These are phyloP conservation scores for Microbotryum scabiosae DNA, from an alignment of 1,284 basidiomycete genomes.

Conservation along the genomic window DNA sequence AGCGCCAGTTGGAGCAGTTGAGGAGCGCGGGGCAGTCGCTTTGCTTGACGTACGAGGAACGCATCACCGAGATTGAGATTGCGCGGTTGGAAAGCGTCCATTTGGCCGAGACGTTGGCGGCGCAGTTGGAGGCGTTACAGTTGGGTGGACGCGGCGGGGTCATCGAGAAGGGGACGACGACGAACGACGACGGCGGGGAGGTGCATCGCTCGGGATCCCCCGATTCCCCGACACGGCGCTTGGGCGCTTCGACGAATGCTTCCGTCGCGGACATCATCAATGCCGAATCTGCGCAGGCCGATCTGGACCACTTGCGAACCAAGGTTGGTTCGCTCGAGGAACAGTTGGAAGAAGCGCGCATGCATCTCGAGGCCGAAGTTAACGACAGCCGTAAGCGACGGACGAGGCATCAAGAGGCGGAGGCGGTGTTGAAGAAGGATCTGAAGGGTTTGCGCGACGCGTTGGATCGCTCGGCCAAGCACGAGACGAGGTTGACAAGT, in stretches of 20 bases:
- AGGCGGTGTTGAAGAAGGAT: conserved; percentile 62
- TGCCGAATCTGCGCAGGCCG: conserved; percentile 73
- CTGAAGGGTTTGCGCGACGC: conserved; percentile 55
- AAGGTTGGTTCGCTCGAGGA: conserved; percentile 72
- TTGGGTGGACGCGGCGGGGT: no score
- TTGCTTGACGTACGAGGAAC: conserved; percentile 75
- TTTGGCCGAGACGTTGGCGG: conserved; percentile 56
- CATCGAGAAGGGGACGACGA: no score
- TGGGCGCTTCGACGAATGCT: conserved; percentile 7
- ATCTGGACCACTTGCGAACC: conserved; percentile 72
- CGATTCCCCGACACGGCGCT: conserved; percentile 4
- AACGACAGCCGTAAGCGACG: conserved; percentile 54
- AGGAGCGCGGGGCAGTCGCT: conserved; percentile 62
- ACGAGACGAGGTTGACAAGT: conserved; percentile 54
- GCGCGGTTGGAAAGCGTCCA: conserved; percentile 68
- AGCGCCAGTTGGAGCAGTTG: conserved; percentile 64
- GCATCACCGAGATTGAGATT: conserved; percentile 59
- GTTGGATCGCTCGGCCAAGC: conserved; percentile 52
- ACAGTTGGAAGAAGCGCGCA: conserved; percentile 66
- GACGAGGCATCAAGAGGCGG: conserved; percentile 56
- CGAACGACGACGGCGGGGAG: no score
- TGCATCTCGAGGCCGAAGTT: conserved; percentile 59
- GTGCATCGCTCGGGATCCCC: background rate
- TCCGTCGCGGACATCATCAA: conserved; percentile 69
- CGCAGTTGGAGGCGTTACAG: conserved; percentile 42